Conservation (phyloP, 306 rosid genomes). For the Dicorynia guianensis region DNA sequence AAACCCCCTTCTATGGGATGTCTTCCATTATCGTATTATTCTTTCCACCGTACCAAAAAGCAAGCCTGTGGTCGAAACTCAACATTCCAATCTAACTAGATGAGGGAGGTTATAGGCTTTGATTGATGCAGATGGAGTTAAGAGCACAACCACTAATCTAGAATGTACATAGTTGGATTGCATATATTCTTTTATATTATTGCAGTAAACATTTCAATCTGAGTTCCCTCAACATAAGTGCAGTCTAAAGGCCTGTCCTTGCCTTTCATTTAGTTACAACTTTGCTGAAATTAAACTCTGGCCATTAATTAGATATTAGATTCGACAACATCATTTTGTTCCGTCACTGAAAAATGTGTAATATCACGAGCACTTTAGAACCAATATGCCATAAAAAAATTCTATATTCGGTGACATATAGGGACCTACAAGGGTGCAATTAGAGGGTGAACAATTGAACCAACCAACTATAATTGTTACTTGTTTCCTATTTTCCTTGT, state of each 20-base stretch:
- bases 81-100: background rate
- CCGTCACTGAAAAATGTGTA: slow-evolving; percentile 4
- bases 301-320: slow-evolving; percentile 47
- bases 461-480: slow-evolving; percentile 12
- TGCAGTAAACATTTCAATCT: slow-evolving; percentile 13
- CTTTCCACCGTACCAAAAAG: slow-evolving; percentile 38
- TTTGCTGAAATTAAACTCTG: slow-evolving; percentile 38
- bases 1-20: slow-evolving; percentile 20
- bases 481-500: background rate
- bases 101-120: slow-evolving; percentile 25
- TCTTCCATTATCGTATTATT: slow-evolving; percentile 30
- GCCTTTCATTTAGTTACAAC: slow-evolving; percentile 26
- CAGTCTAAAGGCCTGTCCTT: background rate
- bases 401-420: slow-evolving; percentile 31
- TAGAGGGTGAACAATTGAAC: slow-evolving; percentile 32
- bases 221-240: slow-evolving; percentile 2
- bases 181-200: slow-evolving; percentile 47
- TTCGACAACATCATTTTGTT: slow-evolving; percentile 38
- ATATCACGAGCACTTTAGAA: background rate
- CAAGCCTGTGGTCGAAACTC: slow-evolving; percentile 36
- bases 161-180: slow-evolving; percentile 28
- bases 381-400: slow-evolving; percentile 37
- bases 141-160: slow-evolving; percentile 28
- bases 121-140: slow-evolving; percentile 32
- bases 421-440: slow-evolving; percentile 28